Conservation (phyloP, 2,329 filamentous ascomycete genomes). For the Cryphonectria carpinicola region DNA sequence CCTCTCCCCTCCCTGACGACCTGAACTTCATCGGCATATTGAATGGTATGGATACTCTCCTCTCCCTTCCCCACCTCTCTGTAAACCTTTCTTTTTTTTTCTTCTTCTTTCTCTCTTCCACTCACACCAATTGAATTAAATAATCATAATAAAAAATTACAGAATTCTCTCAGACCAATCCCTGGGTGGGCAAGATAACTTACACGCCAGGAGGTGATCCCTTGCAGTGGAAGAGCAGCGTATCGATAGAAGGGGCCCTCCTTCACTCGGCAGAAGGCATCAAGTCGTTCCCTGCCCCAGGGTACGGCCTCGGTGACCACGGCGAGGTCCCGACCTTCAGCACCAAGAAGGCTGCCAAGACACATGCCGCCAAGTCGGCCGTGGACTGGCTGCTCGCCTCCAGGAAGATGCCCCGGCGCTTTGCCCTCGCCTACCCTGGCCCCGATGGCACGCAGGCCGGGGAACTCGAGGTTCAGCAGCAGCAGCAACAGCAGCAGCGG, state of each 20-base stretch:
- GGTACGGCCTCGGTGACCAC: conserved; percentile 19
- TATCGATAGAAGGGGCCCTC: conserved; percentile 34
- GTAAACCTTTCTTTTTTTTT: too few species aligned
- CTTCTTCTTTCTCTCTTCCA: too few species aligned
- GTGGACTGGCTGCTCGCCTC: conserved; percentile 44
- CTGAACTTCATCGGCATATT: conserved; percentile 47
- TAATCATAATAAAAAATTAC: not conserved
- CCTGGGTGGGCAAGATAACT: conserved; percentile 16
- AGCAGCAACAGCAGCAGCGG: not conserved
- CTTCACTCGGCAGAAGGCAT: conserved; percentile 35
- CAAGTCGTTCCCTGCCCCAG: conserved; percentile 16
- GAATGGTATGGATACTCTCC: conserved; percentile 38
- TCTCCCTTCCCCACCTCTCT: too few species aligned
- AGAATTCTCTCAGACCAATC: not conserved
- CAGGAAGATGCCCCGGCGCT: conserved; percentile 36
- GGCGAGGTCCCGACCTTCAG: conserved; percentile 43
- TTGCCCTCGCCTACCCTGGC: conserved; percentile 2
- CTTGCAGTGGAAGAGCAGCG: conserved; percentile 34
- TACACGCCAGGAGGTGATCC: conserved; percentile 33
- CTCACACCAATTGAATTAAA: too few species aligned
- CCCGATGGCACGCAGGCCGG: not conserved
- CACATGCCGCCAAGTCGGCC: conserved; percentile 55
- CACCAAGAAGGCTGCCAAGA: conserved; percentile 58
- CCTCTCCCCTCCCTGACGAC: conserved; percentile 24
- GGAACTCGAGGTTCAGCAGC: not conserved